These are phyloP conservation scores for Tremellales sp. DNA, from an alignment of 1,284 basidiomycete genomes.

Conservation along the genomic window DNA sequence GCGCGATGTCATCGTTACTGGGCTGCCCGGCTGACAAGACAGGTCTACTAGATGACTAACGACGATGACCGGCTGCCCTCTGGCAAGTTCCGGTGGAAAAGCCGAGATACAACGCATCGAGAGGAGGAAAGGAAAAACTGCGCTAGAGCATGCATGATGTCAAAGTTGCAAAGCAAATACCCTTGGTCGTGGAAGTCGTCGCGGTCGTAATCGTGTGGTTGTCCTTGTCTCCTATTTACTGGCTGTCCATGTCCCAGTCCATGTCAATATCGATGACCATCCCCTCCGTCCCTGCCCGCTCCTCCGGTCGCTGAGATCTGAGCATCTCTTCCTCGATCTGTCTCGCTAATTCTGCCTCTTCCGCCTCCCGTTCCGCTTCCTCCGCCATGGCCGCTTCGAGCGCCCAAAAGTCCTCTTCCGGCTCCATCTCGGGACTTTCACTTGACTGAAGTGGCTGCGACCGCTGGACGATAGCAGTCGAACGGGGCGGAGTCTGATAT, in stretches of 20 bases:
- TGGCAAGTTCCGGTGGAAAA: not conserved
- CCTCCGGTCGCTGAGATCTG: not conserved
- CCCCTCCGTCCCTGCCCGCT: not conserved
- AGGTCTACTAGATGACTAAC: conserved; percentile 13
- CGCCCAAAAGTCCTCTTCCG: conserved; percentile 29
- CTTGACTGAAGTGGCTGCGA: not conserved
- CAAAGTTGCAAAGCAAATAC: too few species aligned
- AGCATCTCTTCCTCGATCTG: conserved; percentile 19
- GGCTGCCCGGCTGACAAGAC: not conserved
- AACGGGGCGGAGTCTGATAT: not conserved
- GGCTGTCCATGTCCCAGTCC: conserved; percentile 17
- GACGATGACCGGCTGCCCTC: not conserved
- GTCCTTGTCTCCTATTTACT: too few species aligned
- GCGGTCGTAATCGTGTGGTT: not conserved
- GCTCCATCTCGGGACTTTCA: conserved; percentile 4
- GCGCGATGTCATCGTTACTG: not conserved
- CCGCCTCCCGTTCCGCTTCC: conserved; percentile 26
- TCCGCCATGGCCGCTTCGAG: conserved; percentile 31
- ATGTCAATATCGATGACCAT: conserved; percentile 23
- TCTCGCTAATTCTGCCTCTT: conserved; percentile 22
- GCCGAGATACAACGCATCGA: not conserved
- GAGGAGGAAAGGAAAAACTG: not conserved
- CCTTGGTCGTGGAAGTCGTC: too few species aligned
- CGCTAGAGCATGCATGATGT: too few species aligned
- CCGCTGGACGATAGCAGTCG: not conserved